Evolutionary conservation across 2,329 filamentous ascomycete genomes (phyloP), one percentile per base, ranked within the genome.

Genomic region (Fusarium papillatum): DNA sequence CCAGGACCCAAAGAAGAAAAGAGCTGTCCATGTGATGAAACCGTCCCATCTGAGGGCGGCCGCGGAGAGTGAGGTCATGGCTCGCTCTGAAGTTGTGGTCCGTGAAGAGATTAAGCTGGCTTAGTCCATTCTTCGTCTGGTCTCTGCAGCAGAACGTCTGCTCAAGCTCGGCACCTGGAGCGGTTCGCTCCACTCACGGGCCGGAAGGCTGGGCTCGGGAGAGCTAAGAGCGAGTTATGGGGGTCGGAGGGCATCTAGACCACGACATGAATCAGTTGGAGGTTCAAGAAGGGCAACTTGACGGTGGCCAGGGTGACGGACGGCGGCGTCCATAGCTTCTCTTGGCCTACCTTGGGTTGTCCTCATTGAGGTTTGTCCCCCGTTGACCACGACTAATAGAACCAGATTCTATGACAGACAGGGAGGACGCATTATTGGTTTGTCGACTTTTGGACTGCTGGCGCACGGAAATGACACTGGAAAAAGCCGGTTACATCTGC

Each of bases 1-100:
- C 66, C 55, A 76, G 70, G 74, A 59, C 72, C 65, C 46, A 70
- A 76, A 77, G 43, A 50, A 77, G 76, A 76, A 78, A 62, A 66
- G 67, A 78, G 53, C n/a, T 68, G 72, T 66, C 38, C 59, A 46
- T 57, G 29, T 61, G 67, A 66, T 63, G 55, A 59, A 69, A 61
- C 65, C 39, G 53, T 64, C 38, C 61, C 63, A 57, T 43, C 48
- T 43, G 61, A 41, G 60, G 64, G 34, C 43, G 31, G 34, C 41
- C 31, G 38, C 39, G 57, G 46, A 24, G 34, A 26, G 61, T 71
- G 26, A 43, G 41, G 31, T 64, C n/a, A 64, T 43, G 61, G 39
- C 24, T 55, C 46, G 39, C 38, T 31, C 16, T 41, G 46, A 39
- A 39, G 36, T 48, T 16, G 29, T 64, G 22, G 61, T 55, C 53